Conservation (phyloP, 148 eudicot species). For the Pharnaceum exiguum region DNA sequence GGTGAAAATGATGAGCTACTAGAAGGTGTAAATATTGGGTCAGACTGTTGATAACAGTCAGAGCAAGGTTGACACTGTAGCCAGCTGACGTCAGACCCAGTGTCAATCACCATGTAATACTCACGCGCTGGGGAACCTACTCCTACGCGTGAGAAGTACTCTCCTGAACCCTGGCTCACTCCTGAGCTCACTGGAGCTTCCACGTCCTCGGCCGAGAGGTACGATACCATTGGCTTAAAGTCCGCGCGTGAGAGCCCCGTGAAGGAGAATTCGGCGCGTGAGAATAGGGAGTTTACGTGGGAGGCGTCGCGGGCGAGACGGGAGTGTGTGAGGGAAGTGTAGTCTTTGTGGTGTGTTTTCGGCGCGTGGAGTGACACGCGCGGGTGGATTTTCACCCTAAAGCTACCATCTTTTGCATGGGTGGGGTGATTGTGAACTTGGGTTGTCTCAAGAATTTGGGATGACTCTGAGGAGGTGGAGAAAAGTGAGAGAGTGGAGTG, state of each 20-base stretch:
- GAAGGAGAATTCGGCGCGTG: slow-evolving; percentile 22
- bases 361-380: slow-evolving; percentile 36
- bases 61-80: slow-evolving; percentile 70
- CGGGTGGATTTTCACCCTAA: slow-evolving; percentile 35
- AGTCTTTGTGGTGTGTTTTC: slow-evolving; percentile 22
- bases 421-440: not conserved
- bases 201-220: slow-evolving; percentile 14
- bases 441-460: not conserved
- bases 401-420: not conserved
- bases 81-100: slow-evolving; percentile 87
- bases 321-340: slow-evolving; percentile 40
- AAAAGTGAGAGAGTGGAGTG: slow-evolving; percentile 33
- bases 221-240: slow-evolving; percentile 18
- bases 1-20: slow-evolving; percentile 37
- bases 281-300: slow-evolving; percentile 33
- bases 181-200: slow-evolving; percentile 65
- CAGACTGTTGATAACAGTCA: slow-evolving; percentile 71
- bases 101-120: slow-evolving; percentile 59
- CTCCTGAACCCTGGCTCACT: slow-evolving; percentile 60
- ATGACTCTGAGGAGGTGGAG: too few species aligned
- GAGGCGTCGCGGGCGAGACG: slow-evolving; percentile 67
- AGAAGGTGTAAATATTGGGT: slow-evolving; percentile 56
- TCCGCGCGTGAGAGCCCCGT: slow-evolving; percentile 23
- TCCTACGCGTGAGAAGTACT: slow-evolving; percentile 74
- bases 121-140: slow-evolving; percentile 54